These are phyloP conservation scores for Lyophyllum semitale DNA, from an alignment of 768 basidiomycete genomes.

Conservation along the genomic window DNA sequence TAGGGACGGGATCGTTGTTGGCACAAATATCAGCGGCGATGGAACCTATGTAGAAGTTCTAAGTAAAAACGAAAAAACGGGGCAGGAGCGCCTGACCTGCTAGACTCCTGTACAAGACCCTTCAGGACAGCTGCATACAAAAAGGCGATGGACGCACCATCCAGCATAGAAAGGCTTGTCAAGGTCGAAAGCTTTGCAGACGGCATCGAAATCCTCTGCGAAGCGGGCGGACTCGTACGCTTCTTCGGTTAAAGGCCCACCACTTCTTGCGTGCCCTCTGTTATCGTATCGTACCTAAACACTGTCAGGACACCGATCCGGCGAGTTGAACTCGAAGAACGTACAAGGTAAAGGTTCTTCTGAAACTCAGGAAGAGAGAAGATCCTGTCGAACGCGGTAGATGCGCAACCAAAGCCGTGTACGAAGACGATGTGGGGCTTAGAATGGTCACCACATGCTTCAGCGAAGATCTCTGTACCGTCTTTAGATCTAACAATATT, in stretches of 20 bases:
- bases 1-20: conserved; percentile 8
- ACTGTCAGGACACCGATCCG: not conserved
- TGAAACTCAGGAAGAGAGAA: conserved; percentile 11
- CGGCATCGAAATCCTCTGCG: conserved; percentile 34
- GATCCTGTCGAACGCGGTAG: conserved; percentile 11
- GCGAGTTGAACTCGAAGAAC: not conserved
- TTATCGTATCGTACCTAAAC: conserved; percentile 35
- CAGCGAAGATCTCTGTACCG: conserved; percentile 13
- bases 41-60: not conserved
- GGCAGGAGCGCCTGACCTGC: not conserved
- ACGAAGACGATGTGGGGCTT: conserved; percentile 14
- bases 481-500: conserved; percentile 14
- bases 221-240: conserved; percentile 28
- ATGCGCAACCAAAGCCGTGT: conserved; percentile 12
- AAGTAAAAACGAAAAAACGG: not conserved
- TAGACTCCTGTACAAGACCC: not conserved
- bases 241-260: conserved; percentile 26
- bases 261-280: conserved; percentile 35
- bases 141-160: conserved; percentile 24
- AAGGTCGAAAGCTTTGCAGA: conserved; percentile 28
- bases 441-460: conserved; percentile 12
- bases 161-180: conserved; percentile 31
- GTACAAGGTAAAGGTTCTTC: conserved; percentile 11
- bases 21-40: conserved; percentile 17
- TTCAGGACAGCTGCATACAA: not conserved